Base-by-base conservation (phyloP, 2,329 filamentous ascomycete genomes). In the Diaporthe sp. region DNA sequence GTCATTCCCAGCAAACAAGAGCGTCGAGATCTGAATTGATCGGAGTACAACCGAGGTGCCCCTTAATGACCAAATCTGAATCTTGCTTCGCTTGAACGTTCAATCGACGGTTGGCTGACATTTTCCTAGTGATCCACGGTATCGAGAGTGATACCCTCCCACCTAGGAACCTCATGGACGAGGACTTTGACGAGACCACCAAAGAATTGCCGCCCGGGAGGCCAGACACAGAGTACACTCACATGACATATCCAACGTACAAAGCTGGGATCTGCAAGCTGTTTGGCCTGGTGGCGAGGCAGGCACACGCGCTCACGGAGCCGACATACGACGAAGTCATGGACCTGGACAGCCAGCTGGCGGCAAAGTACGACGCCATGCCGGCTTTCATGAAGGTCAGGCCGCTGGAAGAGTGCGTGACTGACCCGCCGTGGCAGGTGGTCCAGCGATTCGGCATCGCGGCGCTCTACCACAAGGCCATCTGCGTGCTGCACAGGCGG, bases 151-250 rank as follows among this genome's bases (percentile, higher is more conserved):
- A 94, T 79, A 92, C 91, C 0, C 84, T 86, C 1, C 82, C 91
- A 28, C 92, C 92, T 22, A 85, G 87, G 44, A 94, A 94, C 81
- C 81, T 94, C 44, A 86, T 90, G 71, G 92, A 94, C 80, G 89
- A 91, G 44, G 92, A 94, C 80, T 92, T 94, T 78, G 86, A 87
- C 76, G 88, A 91, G 80, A 83, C 90, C 75, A 87, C 85, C 60
- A 83, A 83, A 39, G 86, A 87, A 60, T 82, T 94, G 55, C 92
- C 92, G 0, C 86, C 87, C 0, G 83, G 88, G 2, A 86, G 92
- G 25, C 90, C 92, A 1, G 79, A 84, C n/a, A 84, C 86, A 4
- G 91, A 94, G 77, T 88, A 91, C 71, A 94, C 92, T 0, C 84
- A 87, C 3, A 86, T 90, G 82, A 88, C 87, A 25, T 91, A 92